Evolutionary conservation across 345 rosid genomes (phyloP).

Genomic region (Triadica sebifera): DNA sequence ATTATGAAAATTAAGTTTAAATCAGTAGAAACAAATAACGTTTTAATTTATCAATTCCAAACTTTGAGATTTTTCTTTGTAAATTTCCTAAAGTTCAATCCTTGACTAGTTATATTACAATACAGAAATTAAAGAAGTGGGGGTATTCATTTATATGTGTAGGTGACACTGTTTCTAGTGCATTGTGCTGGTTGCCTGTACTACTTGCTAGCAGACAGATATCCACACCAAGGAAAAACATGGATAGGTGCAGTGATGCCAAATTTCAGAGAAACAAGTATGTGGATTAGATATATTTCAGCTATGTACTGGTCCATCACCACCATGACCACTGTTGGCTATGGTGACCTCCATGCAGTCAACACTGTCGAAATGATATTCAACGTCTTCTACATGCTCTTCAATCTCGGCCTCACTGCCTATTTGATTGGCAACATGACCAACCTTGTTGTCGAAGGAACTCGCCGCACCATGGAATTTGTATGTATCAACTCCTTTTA

Average conservation of each 20-base stretch:
- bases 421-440: slow-evolving; percentile 95
- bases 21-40: too few relatives aligned
- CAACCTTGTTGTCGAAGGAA: slow-evolving; percentile 90
- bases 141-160: background rate
- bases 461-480: slow-evolving; percentile 95
- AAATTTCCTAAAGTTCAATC: too few relatives aligned
- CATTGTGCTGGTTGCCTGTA: slow-evolving; percentile 86
- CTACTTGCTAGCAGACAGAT: slow-evolving; percentile 77
- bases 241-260: slow-evolving; percentile 74
- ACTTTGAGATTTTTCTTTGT: too few relatives aligned
- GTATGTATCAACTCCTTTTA: slow-evolving; percentile 41
- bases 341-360: slow-evolving; percentile 91
- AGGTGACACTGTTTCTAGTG: slow-evolving; percentile 78
- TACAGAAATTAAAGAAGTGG: too few relatives aligned
- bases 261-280: slow-evolving; percentile 62
- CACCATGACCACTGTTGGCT: slow-evolving; percentile 96
- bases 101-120: too few relatives aligned
- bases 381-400: slow-evolving; percentile 77
- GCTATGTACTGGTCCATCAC: slow-evolving; percentile 93
- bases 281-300: slow-evolving; percentile 67
- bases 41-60: too few relatives aligned
- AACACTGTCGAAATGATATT: slow-evolving; percentile 79
- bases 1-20: too few relatives aligned
- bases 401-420: slow-evolving; percentile 90
- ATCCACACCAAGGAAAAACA: slow-evolving; percentile 70